Base-by-base conservation (phyloP, 148 eudicot species). In the Agrostemma githago region DNA sequence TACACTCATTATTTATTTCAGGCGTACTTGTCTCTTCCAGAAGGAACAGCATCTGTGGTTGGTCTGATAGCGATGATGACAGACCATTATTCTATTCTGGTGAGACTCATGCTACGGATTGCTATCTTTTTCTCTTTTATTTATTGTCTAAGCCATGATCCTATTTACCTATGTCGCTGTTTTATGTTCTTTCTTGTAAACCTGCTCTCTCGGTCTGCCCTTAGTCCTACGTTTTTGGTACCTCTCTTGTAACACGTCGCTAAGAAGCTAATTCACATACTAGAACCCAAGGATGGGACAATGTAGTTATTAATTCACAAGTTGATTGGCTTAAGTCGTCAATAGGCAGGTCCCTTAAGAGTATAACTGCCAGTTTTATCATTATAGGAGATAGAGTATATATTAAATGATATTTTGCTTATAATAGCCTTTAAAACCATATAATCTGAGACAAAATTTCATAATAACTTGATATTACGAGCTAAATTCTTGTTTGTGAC, bases 11-110 rank as follows among this genome's bases (percentile, higher is more conserved):
- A 38, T 71, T 6, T 77, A 19, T 72, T 76, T 63, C 89, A 96
- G 99, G 99, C 99, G 63, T 96, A 96, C 80, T 86, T 96, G 77
- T 92, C 99, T 78, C 94, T 96, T 80, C 99, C 99, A 14, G 97
- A 96, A 79, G 99, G 99, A 44, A 96, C 97, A 80, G 99, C 99
- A 80, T 96, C 99, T 71, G 97, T 93, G 54, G 91, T 86, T 83
- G 99, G 99, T 73, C 79, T 96, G 72, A 89, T 90, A 75, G 99
- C 99, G 41, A 96, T 96, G 99, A 90, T 96, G 97, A 88, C 96
- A 17, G 99, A 96, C 84, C 92, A 92, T 86, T 96, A 96, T 84
- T 79, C 92, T 85, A 86, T 88, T 77, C 72, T 90, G 99, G 99
- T 96, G 81, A 88, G 89, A 73, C 17, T 68, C 48, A 40, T 67